A percentile compares a stretch with the other conserved stretches of the same genome.
Conservation (phyloP, 306 rosid species). For the Cicer judaicum region DNA sequence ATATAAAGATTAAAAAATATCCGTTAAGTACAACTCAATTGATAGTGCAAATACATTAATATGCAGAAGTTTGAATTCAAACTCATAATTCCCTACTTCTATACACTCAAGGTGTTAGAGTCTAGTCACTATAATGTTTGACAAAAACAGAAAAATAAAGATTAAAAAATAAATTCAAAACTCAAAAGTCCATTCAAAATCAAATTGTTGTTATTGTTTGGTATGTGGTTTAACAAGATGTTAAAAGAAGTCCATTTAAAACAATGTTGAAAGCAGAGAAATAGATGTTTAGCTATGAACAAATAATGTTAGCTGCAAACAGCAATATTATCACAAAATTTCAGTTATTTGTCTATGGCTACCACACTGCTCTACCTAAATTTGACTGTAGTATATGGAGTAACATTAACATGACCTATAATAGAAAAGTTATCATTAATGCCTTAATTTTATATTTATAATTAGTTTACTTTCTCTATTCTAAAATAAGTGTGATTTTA, state of each 20-base stretch:
- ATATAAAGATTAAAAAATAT: too few species aligned
- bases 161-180: neutral
- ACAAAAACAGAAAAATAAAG: neutral
- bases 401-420: slow-evolving; percentile 23
- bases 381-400: neutral
- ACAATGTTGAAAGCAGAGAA: neutral
- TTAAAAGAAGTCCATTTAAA: neutral
- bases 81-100: too few species aligned
- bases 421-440: neutral
- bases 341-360: neutral
- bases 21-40: too few species aligned
- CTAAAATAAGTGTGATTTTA: too few species aligned
- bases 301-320: slow-evolving; percentile 9
- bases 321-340: slow-evolving; percentile 11
- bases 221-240: neutral
- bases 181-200: neutral
- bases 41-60: too few species aligned
- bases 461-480: neutral
- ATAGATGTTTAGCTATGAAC: neutral
- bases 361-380: slow-evolving; percentile 4
- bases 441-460: slow-evolving; percentile 5
- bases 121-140: too few species aligned
- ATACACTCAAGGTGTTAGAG: too few species aligned
- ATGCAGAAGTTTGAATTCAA: too few species aligned
- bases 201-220: slow-evolving; percentile 6